Evolutionary conservation across 2,329 filamentous ascomycete species (phyloP).

Genomic region (Paraphaeosphaeria sporulosa): DNA sequence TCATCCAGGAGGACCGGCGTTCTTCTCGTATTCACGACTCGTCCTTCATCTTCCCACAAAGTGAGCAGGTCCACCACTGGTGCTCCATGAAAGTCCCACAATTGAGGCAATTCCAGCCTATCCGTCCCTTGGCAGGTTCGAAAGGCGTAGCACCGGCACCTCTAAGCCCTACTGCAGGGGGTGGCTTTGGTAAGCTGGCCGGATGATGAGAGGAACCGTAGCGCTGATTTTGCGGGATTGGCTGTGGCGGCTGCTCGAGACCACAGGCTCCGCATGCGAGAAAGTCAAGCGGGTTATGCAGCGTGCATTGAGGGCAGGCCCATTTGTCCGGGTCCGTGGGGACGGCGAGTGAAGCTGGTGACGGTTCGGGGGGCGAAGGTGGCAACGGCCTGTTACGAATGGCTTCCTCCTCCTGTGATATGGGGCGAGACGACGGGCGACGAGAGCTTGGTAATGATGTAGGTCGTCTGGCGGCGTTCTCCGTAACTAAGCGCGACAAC

Average conservation of each 20-base stretch:
- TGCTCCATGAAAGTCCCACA: constrained; percentile 71
- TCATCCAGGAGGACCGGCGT: background rate
- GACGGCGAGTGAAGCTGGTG: constrained; percentile 31
- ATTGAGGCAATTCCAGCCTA: constrained; percentile 66
- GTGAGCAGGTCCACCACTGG: constrained; percentile 70
- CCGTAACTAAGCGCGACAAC: constrained; percentile 42
- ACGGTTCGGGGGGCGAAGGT: constrained; percentile 40
- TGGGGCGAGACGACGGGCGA: constrained; percentile 31
- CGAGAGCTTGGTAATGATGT: constrained; percentile 18
- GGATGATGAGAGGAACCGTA: constrained; percentile 34
- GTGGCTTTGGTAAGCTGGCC: constrained; percentile 40
- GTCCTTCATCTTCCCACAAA: constrained; percentile 66
- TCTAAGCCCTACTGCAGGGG: constrained; percentile 37
- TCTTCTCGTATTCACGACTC: constrained; percentile 29
- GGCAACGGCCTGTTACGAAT: constrained; percentile 34
- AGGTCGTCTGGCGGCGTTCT: constrained; percentile 10
- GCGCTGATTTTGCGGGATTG: constrained; percentile 42
- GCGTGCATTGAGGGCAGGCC: constrained; percentile 68
- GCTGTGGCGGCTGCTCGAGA: constrained; percentile 60
- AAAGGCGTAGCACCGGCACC: constrained; percentile 48
- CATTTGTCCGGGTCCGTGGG: constrained; percentile 55
- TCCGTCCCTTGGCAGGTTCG: constrained; percentile 53
- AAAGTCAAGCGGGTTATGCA: constrained; percentile 66
- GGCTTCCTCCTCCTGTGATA: constrained; percentile 37
- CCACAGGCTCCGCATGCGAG: constrained; percentile 68